Conservation (phyloP, 257 asterid species). For the Striga asiatica region DNA sequence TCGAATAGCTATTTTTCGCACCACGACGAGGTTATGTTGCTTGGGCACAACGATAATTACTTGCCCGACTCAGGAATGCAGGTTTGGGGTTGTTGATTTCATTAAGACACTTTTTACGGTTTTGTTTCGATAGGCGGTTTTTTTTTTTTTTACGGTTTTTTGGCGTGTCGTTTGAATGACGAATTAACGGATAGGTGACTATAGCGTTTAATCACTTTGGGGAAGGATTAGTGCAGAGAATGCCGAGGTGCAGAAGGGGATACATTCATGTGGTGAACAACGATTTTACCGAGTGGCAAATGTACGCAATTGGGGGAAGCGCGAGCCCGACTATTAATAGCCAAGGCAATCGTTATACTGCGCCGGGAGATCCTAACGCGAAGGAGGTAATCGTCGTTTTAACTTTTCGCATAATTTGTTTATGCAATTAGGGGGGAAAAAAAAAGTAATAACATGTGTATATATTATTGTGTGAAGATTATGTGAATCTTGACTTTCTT, state of each 20-base stretch:
- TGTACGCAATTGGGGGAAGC: conserved; percentile 67
- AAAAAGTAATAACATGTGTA: too few relatives aligned
- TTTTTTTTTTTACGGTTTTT: neutral
- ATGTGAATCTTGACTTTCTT: too few relatives aligned
- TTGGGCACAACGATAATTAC: conserved; percentile 57
- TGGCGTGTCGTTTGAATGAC: neutral
- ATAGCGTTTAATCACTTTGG: conserved; percentile 63
- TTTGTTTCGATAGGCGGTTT: neutral
- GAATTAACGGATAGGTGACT: conserved; percentile 29
- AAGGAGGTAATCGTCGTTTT: conserved; percentile 34
- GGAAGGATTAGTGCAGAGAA: conserved; percentile 50
- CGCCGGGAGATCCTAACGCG: conserved; percentile 42
- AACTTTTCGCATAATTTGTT: neutral
- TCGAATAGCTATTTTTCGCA: conserved; percentile 62
- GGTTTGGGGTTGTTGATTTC: conserved; percentile 25
- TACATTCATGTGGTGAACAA: conserved; percentile 63
- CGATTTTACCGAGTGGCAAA: conserved; percentile 53
- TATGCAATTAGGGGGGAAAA: conserved; percentile 13
- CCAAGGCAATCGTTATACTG: conserved; percentile 53
- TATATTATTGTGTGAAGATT: too few relatives aligned
- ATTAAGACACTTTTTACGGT: too few relatives aligned
- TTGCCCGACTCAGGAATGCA: conserved; percentile 74
- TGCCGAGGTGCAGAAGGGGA: conserved; percentile 63
- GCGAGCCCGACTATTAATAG: conserved; percentile 58
- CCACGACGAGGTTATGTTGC: conserved; percentile 78